A percentile compares a stretch with the other conserved stretches of the same genome.
phyloP scores from a whole-genome alignment of 176 grass and related monocot species.

The Phoenix dactylifera region DNA sequence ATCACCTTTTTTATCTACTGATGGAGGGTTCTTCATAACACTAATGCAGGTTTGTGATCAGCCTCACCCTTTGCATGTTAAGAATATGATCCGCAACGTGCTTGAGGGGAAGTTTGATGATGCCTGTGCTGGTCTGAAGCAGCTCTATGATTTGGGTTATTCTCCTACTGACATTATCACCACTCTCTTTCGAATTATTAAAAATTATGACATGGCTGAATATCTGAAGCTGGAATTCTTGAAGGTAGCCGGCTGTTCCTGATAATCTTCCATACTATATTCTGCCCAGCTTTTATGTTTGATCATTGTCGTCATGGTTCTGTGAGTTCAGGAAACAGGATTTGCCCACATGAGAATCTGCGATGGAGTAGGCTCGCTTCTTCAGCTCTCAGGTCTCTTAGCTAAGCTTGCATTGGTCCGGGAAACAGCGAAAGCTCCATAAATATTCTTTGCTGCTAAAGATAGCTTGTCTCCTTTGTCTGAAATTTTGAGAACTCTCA shows the following conservation, averaged over 20 bases:
- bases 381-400: constrained; percentile 86
- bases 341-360: constrained; percentile 99
- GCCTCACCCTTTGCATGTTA: constrained; percentile 84
- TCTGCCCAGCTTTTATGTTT: too few species aligned
- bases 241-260: constrained; percentile 34
- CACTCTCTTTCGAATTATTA: constrained; percentile 82
- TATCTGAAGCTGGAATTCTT: constrained; percentile 85
- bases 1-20: too few species aligned
- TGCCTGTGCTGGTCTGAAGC: constrained; percentile 62
- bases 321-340: constrained; percentile 57
- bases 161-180: constrained; percentile 95
- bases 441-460: background rate
- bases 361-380: constrained; percentile 86
- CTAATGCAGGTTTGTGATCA: constrained; percentile 67
- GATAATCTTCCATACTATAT: background rate
- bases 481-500: too few species aligned
- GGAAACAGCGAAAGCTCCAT: constrained; percentile 52
- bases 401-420: constrained; percentile 71
- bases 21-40: too few species aligned
- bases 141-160: constrained; percentile 87
- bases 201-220: constrained; percentile 97
- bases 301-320: background rate
- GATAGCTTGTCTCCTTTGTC: too few species aligned
- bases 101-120: constrained; percentile 79
- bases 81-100: constrained; percentile 87